phyloP scores from a whole-genome alignment of 306 rosid genomes.

The Cucumis melo region DNA sequence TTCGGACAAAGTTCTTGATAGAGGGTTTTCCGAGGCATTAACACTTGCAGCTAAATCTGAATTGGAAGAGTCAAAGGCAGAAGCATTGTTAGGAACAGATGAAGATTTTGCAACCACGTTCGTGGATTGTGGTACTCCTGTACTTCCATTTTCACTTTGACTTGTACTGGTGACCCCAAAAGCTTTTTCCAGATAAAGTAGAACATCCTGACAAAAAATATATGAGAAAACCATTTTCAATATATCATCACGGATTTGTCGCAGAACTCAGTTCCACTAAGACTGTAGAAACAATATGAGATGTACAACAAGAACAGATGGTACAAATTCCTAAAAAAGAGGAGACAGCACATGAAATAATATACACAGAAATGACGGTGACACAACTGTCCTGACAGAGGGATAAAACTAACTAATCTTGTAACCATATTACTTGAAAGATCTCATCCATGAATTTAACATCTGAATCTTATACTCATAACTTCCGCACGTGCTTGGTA shows the following conservation, averaged over 20 bases:
- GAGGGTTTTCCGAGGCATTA: constrained; percentile 50
- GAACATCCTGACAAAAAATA: constrained; percentile 56
- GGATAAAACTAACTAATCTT: not conserved
- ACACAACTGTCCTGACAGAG: not conserved
- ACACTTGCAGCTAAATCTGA: constrained; percentile 50
- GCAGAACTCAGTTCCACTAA: not conserved
- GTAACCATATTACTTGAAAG: not conserved
- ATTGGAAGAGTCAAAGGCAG: constrained; percentile 46
- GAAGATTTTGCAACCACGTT: constrained; percentile 48
- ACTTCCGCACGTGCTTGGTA: not conserved
- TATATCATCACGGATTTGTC: not conserved
- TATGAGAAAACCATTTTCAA: constrained; percentile 10
- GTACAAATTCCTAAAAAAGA: not conserved
- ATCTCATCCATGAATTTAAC: not conserved
- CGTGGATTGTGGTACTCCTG: constrained; percentile 43
- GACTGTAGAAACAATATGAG: not conserved
- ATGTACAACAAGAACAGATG: not conserved
- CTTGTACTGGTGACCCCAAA: constrained; percentile 52
- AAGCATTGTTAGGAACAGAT: constrained; percentile 35
- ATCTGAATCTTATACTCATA: not conserved
- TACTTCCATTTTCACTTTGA: constrained; percentile 59
- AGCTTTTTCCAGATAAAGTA: constrained; percentile 70
- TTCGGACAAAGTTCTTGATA: constrained; percentile 61
- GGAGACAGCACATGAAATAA: not conserved
- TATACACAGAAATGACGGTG: not conserved